Conservation (phyloP, 140 eudicot species). For the Anethum foeniculum region DNA sequence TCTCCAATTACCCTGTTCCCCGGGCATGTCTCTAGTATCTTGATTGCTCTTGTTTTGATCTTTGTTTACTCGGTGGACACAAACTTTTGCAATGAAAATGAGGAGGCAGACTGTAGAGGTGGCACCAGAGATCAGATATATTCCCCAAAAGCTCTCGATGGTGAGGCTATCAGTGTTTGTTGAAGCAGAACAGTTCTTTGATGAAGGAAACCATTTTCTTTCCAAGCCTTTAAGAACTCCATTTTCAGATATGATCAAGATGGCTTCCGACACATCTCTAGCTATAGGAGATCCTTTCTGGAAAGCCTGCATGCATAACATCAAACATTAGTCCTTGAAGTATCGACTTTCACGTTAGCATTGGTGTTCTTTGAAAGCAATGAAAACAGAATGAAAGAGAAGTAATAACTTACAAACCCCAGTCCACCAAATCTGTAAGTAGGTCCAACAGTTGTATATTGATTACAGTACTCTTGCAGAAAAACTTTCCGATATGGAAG, state of each 20-base stretch:
- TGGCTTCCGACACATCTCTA: slow-evolving; percentile 22
- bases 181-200: slow-evolving; percentile 6
- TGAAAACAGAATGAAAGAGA: background rate
- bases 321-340: background rate
- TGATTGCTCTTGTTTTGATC: background rate
- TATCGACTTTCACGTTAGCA: too few relatives aligned
- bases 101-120: background rate
- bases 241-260: slow-evolving; percentile 11
- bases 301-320: slow-evolving; percentile 21
- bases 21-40: background rate
- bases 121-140: slow-evolving; percentile 11
- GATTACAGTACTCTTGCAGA: slow-evolving; percentile 29
- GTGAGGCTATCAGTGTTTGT: background rate
- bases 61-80: background rate
- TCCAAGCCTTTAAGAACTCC: slow-evolving; percentile 13
- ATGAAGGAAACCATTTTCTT: slow-evolving; percentile 15
- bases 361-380: background rate
- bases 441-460: slow-evolving; percentile 29
- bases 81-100: background rate
- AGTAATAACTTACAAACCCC: slow-evolving; percentile 40
- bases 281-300: slow-evolving; percentile 30
- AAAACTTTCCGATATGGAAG: slow-evolving; percentile 47
- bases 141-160: slow-evolving; percentile 22
- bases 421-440: slow-evolving; percentile 50
- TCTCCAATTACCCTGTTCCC: background rate